Percentiles rank a stretch among this genome's conserved stretches.
Conservation (phyloP, 2,329 filamentous ascomycete genomes). For the Pestalotiopsis fici region DNA sequence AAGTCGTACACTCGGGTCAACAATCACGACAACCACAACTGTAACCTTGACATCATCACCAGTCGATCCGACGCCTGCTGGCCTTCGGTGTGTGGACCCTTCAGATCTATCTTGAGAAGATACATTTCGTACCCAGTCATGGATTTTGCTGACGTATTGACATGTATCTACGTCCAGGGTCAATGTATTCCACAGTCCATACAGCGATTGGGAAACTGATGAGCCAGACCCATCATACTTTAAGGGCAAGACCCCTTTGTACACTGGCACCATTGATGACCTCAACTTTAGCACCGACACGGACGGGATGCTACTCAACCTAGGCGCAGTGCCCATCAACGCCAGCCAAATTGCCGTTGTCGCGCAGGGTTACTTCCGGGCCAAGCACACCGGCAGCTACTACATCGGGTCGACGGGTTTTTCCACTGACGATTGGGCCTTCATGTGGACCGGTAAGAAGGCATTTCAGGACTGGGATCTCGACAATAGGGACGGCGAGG, state of each 20-base stretch:
- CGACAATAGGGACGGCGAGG: not conserved
- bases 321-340: not conserved
- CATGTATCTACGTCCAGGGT: not conserved
- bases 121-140: too few species aligned
- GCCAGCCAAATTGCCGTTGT: not conserved
- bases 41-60: not conserved
- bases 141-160: not conserved
- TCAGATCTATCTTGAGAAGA: not conserved
- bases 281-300: not conserved
- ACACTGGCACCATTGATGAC: not conserved
- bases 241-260: not conserved
- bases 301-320: not conserved
- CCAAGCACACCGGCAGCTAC: not conserved
- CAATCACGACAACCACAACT: not conserved
- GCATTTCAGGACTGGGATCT: not conserved
- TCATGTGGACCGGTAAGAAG: not conserved
- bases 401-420: not conserved
- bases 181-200: not conserved
- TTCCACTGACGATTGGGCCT: not conserved
- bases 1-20: too few species aligned
- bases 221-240: not conserved
- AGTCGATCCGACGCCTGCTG: not conserved
- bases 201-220: not conserved
- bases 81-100: not conserved
- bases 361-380: not conserved